Base-by-base conservation (phyloP, 352 stramenopile genomes). In the Aphanomyces cochlioides region DNA sequence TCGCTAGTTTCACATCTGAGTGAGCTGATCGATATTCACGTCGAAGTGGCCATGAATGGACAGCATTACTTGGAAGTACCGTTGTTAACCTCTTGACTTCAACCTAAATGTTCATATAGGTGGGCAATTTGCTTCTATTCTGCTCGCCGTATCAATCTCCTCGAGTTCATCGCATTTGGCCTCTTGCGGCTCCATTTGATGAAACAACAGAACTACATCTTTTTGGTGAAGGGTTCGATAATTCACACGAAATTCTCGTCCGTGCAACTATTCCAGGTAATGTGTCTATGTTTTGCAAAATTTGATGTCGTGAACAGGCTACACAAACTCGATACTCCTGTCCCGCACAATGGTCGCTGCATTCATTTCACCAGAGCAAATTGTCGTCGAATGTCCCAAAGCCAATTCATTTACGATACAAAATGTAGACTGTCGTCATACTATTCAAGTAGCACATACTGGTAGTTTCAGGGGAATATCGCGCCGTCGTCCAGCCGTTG, bases 301-400 rank as follows among this genome's bases (percentile, higher is more conserved):
- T 53, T 53, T n/a, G n/a, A 53, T n/a, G 1, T n/a, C 13, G 45
- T 53, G 13, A 15, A 10, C 37, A 58, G 50, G 50, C 50, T 58
- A 58, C 50, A 58, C 50, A 19, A 39, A 19, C 19, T 37, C 19
- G 47, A 28, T 64, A 38, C 45, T 63, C 4, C 40, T 70, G 17
- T 37, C 47, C 5, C 48, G 54, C 1, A 56, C 53, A 3, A 13
- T 61, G 10, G 47, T 61, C 8, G 47, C 64, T 8, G 56, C 4
- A 6, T 70, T 70, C n/a, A 56, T 70, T 7, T 70, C 64, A 21
- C 48, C 48, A 8, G 64, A 70, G 40, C 64, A 70, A 36, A 53
- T 70, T 28, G 19, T 50, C 10, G 43, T 70, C 3, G 43, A 39
- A 3, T 70, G 64, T 56, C 64, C 64, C 4, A 17, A 13, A 10